Conservation (phyloP, 2,329 filamentous ascomycete species). For the Colletotrichum liaoningense region DNA sequence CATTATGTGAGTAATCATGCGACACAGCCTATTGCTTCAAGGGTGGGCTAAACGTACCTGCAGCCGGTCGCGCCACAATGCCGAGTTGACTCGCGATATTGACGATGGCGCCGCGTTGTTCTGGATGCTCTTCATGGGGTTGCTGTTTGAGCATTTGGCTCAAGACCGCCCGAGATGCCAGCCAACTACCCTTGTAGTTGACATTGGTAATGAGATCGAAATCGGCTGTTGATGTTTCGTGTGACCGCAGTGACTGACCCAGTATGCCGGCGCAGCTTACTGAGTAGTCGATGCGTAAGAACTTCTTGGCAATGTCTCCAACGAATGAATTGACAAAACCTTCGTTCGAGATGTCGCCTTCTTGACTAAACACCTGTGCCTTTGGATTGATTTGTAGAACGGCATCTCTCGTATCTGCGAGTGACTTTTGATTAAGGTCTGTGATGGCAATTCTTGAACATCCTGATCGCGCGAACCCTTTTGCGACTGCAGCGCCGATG, state of each 20-base stretch:
- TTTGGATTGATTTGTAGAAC: constrained; percentile 48
- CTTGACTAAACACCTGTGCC: constrained; percentile 44
- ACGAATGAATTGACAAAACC: constrained; percentile 53
- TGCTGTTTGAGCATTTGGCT: constrained; percentile 58
- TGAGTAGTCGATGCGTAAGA: constrained; percentile 65
- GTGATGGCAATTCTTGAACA: constrained; percentile 65
- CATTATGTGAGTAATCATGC: neutral
- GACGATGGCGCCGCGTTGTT: constrained; percentile 60
- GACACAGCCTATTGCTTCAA: neutral
- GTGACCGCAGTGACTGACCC: constrained; percentile 52
- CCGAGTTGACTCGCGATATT: constrained; percentile 66
- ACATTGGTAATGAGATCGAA: constrained; percentile 66
- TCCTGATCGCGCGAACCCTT: constrained; percentile 60
- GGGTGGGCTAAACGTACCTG: constrained; percentile 47
- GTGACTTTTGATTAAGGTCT: constrained; percentile 57
- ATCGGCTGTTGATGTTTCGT: constrained; percentile 57
- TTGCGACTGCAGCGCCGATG: constrained; percentile 65
- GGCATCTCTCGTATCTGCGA: constrained; percentile 49
- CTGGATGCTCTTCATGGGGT: constrained; percentile 51
- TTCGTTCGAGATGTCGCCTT: constrained; percentile 62
- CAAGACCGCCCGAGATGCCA: constrained; percentile 57
- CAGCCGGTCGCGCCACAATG: constrained; percentile 57
- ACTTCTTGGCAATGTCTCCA: constrained; percentile 44
- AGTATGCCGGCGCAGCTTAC: constrained; percentile 67
- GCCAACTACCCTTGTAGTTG: constrained; percentile 65